Conservation (phyloP, 2,329 filamentous ascomycete species). For the Hirsutella rhossiliensis region DNA sequence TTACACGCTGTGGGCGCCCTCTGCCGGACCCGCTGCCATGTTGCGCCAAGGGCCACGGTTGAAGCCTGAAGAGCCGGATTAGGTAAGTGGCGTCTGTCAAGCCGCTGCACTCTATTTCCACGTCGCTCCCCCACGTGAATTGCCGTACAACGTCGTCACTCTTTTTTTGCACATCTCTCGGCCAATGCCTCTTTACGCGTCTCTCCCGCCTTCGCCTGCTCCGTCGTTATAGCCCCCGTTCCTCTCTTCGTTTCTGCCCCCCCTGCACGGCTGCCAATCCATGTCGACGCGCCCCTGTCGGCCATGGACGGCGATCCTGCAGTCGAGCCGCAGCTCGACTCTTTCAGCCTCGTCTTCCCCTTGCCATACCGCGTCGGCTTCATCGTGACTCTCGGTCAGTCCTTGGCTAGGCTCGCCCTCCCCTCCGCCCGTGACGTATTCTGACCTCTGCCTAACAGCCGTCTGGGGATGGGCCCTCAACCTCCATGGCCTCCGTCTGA, state of each 20-base stretch:
- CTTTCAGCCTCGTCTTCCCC: slow-evolving; percentile 77
- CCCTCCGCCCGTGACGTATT: background rate
- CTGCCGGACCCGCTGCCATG: too few species aligned
- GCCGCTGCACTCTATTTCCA: too few species aligned
- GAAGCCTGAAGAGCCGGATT: too few species aligned
- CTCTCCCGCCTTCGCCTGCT: too few species aligned
- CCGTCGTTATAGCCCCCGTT: too few species aligned
- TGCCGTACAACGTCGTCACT: too few species aligned
- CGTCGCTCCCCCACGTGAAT: too few species aligned
- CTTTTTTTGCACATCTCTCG: too few species aligned
- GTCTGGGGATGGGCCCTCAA: slow-evolving; percentile 94
- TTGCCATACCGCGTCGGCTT: slow-evolving; percentile 82
- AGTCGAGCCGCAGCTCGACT: slow-evolving; percentile 62
- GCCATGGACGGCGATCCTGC: slow-evolving; percentile 63
- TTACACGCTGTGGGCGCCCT: too few species aligned
- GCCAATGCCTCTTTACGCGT: too few species aligned
- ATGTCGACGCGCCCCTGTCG: background rate
- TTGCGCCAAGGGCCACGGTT: too few species aligned
- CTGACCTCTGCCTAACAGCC: slow-evolving; percentile 35
- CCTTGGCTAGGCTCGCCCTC: background rate
- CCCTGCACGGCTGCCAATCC: background rate
- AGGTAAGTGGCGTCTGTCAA: too few species aligned
- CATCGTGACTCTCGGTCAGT: slow-evolving; percentile 69
- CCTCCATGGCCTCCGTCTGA: slow-evolving; percentile 69
- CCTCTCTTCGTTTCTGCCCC: background rate